phyloP scores from a whole-genome alignment of 2,329 filamentous ascomycete genomes.

The Botrytis elliptica region DNA sequence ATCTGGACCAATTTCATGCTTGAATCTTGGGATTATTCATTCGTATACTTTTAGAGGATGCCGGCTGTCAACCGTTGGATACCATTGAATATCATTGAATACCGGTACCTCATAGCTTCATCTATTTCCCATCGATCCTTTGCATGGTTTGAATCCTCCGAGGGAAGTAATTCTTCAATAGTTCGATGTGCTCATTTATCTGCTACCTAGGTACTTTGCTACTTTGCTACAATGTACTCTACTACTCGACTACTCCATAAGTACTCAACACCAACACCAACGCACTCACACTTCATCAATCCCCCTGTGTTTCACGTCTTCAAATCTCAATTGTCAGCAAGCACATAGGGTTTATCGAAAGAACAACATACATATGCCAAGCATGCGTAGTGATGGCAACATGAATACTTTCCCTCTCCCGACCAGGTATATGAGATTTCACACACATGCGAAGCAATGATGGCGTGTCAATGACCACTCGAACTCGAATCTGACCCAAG shows the following conservation, averaged over 20 bases:
- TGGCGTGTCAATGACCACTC: background rate
- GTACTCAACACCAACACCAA: background rate
- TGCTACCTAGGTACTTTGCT: no score
- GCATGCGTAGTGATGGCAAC: slow-evolving; percentile 6
- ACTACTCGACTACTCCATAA: background rate
- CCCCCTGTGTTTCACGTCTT: background rate
- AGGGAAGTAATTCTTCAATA: background rate
- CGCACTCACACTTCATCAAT: background rate
- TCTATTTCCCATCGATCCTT: background rate
- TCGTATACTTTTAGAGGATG: background rate
- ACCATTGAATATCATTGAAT: background rate
- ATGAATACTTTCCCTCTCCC: background rate
- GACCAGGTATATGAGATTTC: background rate
- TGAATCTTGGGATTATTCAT: background rate
- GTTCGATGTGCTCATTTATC: background rate
- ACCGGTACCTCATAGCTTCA: no score
- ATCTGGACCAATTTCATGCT: background rate
- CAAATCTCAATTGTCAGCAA: background rate
- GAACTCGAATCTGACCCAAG: background rate
- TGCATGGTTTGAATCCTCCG: background rate
- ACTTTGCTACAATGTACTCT: no score
- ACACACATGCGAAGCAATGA: background rate
- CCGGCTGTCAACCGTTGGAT: background rate
- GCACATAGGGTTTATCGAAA: background rate
- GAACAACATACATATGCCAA: slow-evolving; percentile 1